These are phyloP conservation scores for Stipa capillata DNA, from an alignment of 176 grass and related monocot species.

Conservation along the genomic window DNA sequence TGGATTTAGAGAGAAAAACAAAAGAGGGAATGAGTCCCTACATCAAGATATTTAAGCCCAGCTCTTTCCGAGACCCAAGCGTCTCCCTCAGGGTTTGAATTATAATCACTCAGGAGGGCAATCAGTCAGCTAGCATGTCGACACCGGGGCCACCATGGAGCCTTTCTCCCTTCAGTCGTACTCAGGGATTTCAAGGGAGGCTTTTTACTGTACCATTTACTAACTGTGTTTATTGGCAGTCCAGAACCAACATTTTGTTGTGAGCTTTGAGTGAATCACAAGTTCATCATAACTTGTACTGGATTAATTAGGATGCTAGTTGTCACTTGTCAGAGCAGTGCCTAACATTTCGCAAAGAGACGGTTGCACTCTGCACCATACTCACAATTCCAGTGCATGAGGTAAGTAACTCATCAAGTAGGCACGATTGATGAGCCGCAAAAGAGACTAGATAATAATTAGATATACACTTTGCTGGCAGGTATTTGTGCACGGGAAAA, in stretches of 20 bases:
- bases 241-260: no score
- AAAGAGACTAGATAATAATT: background rate
- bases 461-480: background rate
- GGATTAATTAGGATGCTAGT: no score
- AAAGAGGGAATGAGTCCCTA: background rate
- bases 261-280: no score
- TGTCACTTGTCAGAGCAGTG: no score
- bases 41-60: background rate
- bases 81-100: background rate
- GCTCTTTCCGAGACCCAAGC: background rate
- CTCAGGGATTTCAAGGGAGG: background rate
- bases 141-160: background rate
- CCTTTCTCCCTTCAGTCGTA: background rate
- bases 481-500: background rate
- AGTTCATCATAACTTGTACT: no score
- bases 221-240: no score
- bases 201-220: no score
- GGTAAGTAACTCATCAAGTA: no score
- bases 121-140: background rate
- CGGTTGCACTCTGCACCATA: no score
- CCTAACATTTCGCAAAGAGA: no score
- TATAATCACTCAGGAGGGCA: background rate
- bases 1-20: background rate
- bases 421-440: background rate
- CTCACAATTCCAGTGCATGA: no score